Percentiles rank a stretch among this genome's conserved stretches.
phyloP scores from a whole-genome alignment of 805 yeast genomes.

The Phaffomyces opuntiae region DNA sequence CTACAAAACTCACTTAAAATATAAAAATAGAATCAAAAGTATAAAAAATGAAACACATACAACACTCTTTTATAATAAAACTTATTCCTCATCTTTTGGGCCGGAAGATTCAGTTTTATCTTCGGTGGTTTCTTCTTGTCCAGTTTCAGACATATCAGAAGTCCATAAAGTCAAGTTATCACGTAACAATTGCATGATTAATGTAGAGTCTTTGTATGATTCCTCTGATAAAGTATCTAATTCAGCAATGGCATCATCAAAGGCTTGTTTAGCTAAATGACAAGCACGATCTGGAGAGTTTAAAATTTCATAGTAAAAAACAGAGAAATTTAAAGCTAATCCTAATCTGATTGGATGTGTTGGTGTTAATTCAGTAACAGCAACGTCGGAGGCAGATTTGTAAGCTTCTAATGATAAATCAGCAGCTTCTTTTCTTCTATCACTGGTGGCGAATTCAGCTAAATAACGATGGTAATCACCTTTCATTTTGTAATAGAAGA shows the following conservation, averaged over 20 bases:
- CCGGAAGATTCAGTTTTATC: conserved; percentile 21
- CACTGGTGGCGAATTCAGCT: conserved; percentile 92
- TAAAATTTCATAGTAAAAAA: conserved; percentile 95
- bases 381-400: conserved; percentile 93
- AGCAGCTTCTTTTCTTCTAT: conserved; percentile 88
- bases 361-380: conserved; percentile 94
- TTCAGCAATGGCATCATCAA: conserved; percentile 98
- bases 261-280: conserved; percentile 97
- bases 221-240: conserved; percentile 96
- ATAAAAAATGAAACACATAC: not conserved
- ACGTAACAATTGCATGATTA: conserved; percentile 97
- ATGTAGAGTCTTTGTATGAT: conserved; percentile 96
- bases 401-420: conserved; percentile 90
- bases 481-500: conserved; percentile 97
- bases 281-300: conserved; percentile 99
- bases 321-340: conserved; percentile 95
- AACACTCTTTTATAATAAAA: conserved; percentile 1
- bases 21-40: conserved; percentile 4
- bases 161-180: conserved; percentile 99
- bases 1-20: not conserved
- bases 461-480: conserved; percentile 99
- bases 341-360: conserved; percentile 98
- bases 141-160: conserved; percentile 82
- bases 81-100: conserved; percentile 27
- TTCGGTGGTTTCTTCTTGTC: conserved; percentile 46